A percentile compares a stretch with the other conserved stretches of the same genome.
phyloP scores from a whole-genome alignment of 257 asterid species.

The Solanum pinnatisectum region DNA sequence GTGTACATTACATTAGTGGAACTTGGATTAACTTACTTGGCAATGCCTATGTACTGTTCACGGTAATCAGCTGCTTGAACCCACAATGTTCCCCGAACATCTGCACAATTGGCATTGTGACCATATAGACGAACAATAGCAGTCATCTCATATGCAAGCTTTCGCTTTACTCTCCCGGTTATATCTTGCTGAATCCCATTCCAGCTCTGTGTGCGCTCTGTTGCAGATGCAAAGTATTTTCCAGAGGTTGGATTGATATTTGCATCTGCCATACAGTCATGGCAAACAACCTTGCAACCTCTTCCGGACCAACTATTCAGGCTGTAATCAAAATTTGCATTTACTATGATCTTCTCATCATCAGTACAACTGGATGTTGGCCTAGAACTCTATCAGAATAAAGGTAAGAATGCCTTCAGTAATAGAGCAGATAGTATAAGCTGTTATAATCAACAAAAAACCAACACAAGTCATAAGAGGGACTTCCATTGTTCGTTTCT shows the following conservation, averaged over 20 bases:
- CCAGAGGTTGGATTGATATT: conserved; percentile 65
- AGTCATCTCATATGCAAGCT: conserved; percentile 67
- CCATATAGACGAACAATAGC: conserved; percentile 68
- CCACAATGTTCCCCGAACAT: conserved; percentile 66
- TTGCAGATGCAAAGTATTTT: conserved; percentile 67
- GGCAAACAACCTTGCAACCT: conserved; percentile 70
- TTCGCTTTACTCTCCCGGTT: conserved; percentile 62
- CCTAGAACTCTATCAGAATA: conserved; percentile 24
- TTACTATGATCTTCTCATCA: conserved; percentile 43
- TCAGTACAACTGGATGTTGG: conserved; percentile 21
- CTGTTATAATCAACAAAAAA: background rate
- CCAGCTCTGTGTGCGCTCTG: conserved; percentile 71
- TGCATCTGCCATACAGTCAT: conserved; percentile 59
- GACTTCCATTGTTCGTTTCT: background rate
- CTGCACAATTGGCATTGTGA: conserved; percentile 33
- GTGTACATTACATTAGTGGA: background rate
- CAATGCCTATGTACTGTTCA: conserved; percentile 73
- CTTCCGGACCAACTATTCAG: conserved; percentile 77
- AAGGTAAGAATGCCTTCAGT: background rate
- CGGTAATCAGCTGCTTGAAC: conserved; percentile 63
- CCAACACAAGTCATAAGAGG: background rate
- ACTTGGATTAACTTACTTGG: conserved; percentile 34
- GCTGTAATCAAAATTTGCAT: conserved; percentile 60
- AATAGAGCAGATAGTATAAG: background rate
- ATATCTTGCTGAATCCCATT: conserved; percentile 95